Percentiles rank a stretch among this genome's conserved stretches.
Evolutionary conservation across 352 stramenopile species (phyloP).

Genomic region (Phytopythium oedochilum): DNA sequence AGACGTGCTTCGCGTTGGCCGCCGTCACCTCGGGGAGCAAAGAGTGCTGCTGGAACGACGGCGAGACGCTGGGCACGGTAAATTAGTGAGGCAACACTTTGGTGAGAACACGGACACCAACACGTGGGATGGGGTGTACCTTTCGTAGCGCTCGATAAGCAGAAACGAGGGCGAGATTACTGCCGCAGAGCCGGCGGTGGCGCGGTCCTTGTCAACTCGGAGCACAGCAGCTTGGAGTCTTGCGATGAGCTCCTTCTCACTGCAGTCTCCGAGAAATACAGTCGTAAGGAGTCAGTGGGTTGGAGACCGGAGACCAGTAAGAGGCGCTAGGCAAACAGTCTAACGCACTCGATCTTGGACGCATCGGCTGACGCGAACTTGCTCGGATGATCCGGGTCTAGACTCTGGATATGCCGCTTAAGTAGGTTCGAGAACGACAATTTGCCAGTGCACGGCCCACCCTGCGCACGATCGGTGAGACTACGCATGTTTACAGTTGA

Average conservation of each 20-base stretch:
- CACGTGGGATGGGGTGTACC: conserved; percentile 13
- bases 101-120: too few species aligned
- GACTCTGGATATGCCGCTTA: conserved; percentile 14
- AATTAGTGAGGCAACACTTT: not conserved
- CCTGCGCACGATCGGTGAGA: conserved; percentile 17
- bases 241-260: conserved; percentile 35
- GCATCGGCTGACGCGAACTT: conserved; percentile 25
- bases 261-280: conserved; percentile 1
- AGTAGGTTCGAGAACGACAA: conserved; percentile 43
- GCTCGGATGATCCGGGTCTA: conserved; percentile 14
- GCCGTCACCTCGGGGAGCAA: conserved; percentile 40
- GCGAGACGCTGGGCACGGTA: conserved; percentile 28
- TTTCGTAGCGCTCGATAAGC: conserved; percentile 56
- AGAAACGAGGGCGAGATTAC: conserved; percentile 23
- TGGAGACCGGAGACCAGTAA: too few species aligned
- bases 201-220: conserved; percentile 14
- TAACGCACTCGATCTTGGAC: conserved; percentile 13
- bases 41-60: conserved; percentile 59
- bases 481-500: too few species aligned
- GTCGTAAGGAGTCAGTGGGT: not conserved
- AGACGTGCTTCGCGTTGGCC: conserved; percentile 50
- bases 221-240: conserved; percentile 26
- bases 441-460: conserved; percentile 44
- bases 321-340: too few species aligned
- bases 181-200: not conserved